phyloP scores from a whole-genome alignment of 78 protist species.

The Corallochytrium limacisporum region DNA sequence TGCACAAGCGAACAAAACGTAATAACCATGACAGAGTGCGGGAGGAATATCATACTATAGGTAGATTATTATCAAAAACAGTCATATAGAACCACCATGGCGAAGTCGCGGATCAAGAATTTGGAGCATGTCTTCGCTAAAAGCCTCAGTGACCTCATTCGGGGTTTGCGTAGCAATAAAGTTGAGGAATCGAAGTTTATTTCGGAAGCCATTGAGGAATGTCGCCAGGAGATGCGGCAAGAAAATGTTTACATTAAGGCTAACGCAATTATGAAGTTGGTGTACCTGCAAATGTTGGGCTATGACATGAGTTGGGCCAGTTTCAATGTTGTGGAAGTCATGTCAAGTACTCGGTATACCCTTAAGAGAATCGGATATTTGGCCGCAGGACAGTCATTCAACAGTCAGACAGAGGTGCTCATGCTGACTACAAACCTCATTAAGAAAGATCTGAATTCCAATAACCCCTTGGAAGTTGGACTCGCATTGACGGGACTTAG shows the following conservation, averaged over 20 bases:
- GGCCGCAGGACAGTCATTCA: slow-evolving; percentile 72
- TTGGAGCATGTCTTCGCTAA: slow-evolving; percentile 79
- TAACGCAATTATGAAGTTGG: slow-evolving; percentile 69
- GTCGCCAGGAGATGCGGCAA: slow-evolving; percentile 61
- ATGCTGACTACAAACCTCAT: slow-evolving; percentile 76
- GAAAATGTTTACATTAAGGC: slow-evolving; percentile 46
- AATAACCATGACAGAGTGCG: too few species aligned
- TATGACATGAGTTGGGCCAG: slow-evolving; percentile 82
- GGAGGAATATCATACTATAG: too few species aligned
- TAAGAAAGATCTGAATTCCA: slow-evolving; percentile 64
- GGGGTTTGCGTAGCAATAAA: slow-evolving; percentile 65
- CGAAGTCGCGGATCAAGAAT: too few species aligned
- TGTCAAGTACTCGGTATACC: slow-evolving; percentile 56
- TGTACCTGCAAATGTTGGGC: slow-evolving; percentile 88
- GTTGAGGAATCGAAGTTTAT: slow-evolving; percentile 54
- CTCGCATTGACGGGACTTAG: slow-evolving; percentile 74
- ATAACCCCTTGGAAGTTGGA: slow-evolving; percentile 67
- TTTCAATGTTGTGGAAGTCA: slow-evolving; percentile 84
- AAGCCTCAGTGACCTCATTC: slow-evolving; percentile 67
- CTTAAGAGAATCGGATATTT: slow-evolving; percentile 81
- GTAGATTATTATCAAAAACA: too few species aligned
- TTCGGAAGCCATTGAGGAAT: slow-evolving; percentile 45
- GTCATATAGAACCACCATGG: too few species aligned
- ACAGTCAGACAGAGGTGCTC: slow-evolving; percentile 71
- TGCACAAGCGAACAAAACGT: too few species aligned